These are phyloP conservation scores for Ogataea populi-albae DNA, from an alignment of 805 yeast genomes.

Conservation along the genomic window DNA sequence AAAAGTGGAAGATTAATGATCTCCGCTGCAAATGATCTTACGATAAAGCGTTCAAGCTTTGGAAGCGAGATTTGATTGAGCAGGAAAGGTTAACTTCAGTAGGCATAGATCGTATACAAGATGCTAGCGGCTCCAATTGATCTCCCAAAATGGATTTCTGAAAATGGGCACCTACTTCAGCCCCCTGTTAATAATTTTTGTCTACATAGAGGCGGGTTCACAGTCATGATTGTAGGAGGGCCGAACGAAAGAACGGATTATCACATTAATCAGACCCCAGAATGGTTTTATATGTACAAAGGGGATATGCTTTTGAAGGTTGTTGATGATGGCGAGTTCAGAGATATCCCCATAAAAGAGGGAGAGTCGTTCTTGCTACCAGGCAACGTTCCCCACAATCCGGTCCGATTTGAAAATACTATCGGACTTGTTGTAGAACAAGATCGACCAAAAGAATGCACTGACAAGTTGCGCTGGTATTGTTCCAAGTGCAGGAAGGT, in stretches of 20 bases:
- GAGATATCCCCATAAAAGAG: slow-evolving; percentile 70
- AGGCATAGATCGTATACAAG: too few species aligned
- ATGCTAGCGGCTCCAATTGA: slow-evolving; percentile 72
- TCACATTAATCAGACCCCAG: slow-evolving; percentile 92
- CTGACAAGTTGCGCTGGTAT: slow-evolving; percentile 85
- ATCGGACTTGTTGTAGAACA: slow-evolving; percentile 92
- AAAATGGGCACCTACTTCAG: slow-evolving; percentile 68
- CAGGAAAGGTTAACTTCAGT: too few species aligned
- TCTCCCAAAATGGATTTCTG: slow-evolving; percentile 75
- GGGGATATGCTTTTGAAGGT: slow-evolving; percentile 84
- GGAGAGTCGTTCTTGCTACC: slow-evolving; percentile 90
- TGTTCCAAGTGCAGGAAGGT: slow-evolving; percentile 65
- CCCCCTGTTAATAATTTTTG: slow-evolving; percentile 94
- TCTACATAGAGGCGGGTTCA: slow-evolving; percentile 86
- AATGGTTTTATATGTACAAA: slow-evolving; percentile 84
- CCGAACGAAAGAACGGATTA: slow-evolving; percentile 93
- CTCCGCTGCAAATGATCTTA: too few species aligned
- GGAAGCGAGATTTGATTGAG: background rate
- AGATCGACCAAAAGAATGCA: slow-evolving; percentile 70
- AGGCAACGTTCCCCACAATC: slow-evolving; percentile 82
- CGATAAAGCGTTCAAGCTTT: too few species aligned
- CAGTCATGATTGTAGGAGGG: slow-evolving; percentile 95
- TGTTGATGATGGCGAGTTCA: slow-evolving; percentile 74
- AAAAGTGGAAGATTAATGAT: too few species aligned
- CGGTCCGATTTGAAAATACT: slow-evolving; percentile 81